phyloP scores from a whole-genome alignment of 495 filamentous ascomycete species.

The Aspergillus sclerotioniger region DNA sequence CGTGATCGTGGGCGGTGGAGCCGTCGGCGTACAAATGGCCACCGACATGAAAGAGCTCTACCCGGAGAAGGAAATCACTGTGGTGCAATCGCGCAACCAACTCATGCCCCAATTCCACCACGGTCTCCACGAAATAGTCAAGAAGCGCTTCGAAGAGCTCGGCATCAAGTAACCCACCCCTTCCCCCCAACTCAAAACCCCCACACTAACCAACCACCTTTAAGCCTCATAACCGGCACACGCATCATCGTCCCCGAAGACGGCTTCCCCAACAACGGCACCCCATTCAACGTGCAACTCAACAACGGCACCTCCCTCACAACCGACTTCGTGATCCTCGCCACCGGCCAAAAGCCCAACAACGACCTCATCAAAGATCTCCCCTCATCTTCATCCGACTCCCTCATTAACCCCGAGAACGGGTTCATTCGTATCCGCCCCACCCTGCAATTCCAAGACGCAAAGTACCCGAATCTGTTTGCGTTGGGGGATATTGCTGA shows the following conservation, averaged over 20 bases:
- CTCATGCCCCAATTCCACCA: slow-evolving; percentile 54
- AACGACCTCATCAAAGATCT: slow-evolving; percentile 46
- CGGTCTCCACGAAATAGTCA: slow-evolving; percentile 46
- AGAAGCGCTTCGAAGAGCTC: slow-evolving; percentile 39
- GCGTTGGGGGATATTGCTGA: slow-evolving; percentile 62
- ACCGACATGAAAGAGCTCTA: slow-evolving; percentile 58
- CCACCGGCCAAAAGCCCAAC: slow-evolving; percentile 58
- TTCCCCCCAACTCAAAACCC: too few relatives aligned
- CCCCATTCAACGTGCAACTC: slow-evolving; percentile 29
- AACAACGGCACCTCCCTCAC: slow-evolving; percentile 34
- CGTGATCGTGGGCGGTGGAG: slow-evolving; percentile 59
- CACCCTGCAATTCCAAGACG: slow-evolving; percentile 55
- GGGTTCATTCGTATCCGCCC: slow-evolving; percentile 51
- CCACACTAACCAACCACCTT: background rate
- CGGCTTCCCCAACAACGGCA: slow-evolving; percentile 33
- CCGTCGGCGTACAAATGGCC: slow-evolving; percentile 60
- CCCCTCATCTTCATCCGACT: slow-evolving; percentile 29
- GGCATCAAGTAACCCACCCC: slow-evolving; percentile 27
- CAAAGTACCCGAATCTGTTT: slow-evolving; percentile 50
- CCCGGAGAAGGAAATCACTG: slow-evolving; percentile 54
- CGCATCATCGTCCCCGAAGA: slow-evolving; percentile 30
- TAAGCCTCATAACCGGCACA: slow-evolving; percentile 36
- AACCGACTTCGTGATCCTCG: slow-evolving; percentile 46
- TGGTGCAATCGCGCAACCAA: slow-evolving; percentile 55
- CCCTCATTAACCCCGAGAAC: slow-evolving; percentile 48